Percentiles rank a stretch among this genome's conserved stretches.
Conservation (phyloP, 2,329 filamentous ascomycete genomes). For the Pestalotiopsis sp. region DNA sequence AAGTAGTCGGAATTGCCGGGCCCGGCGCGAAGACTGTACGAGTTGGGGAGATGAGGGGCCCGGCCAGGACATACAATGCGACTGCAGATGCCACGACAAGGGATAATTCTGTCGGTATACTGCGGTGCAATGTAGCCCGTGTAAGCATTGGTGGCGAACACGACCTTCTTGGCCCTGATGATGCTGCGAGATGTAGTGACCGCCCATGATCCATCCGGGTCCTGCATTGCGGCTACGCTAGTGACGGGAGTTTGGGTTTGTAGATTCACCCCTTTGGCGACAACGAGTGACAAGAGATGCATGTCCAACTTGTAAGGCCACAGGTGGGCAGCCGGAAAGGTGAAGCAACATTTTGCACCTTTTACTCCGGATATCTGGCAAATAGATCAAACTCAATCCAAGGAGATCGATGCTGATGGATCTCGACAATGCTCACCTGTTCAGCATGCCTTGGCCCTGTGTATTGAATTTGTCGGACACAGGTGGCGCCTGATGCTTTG, state of each 20-base stretch:
- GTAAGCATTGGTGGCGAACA: slow-evolving; percentile 13
- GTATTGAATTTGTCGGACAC: slow-evolving; percentile 28
- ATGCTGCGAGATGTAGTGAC: neutral
- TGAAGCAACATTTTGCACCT: slow-evolving; percentile 8
- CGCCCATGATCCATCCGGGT: neutral
- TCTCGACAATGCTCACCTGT: slow-evolving; percentile 18
- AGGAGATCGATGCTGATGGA: no score
- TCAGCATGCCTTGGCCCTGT: slow-evolving; percentile 27
- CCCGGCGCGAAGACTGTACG: slow-evolving; percentile 20
- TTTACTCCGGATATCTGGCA: slow-evolving; percentile 10
- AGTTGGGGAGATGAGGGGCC: slow-evolving; percentile 10
- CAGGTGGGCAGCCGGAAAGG: slow-evolving; percentile 1
- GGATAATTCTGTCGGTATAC: slow-evolving; percentile 1
- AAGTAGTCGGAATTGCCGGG: slow-evolving; percentile 33
- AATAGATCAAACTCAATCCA: no score
- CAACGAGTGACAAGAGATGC: neutral
- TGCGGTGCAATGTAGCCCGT: slow-evolving; percentile 1
- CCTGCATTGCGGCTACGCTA: neutral
- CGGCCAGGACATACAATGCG: slow-evolving; percentile 11
- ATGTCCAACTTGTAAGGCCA: slow-evolving; percentile 8
- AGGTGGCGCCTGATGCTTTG: slow-evolving; percentile 24
- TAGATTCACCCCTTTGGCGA: slow-evolving; percentile 6
- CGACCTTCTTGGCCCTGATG: neutral
- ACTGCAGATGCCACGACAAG: slow-evolving; percentile 13
- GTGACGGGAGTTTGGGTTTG: slow-evolving; percentile 10